Evolutionary conservation across 306 rosid species (phyloP).

Genomic region (Quercus mongolica): DNA sequence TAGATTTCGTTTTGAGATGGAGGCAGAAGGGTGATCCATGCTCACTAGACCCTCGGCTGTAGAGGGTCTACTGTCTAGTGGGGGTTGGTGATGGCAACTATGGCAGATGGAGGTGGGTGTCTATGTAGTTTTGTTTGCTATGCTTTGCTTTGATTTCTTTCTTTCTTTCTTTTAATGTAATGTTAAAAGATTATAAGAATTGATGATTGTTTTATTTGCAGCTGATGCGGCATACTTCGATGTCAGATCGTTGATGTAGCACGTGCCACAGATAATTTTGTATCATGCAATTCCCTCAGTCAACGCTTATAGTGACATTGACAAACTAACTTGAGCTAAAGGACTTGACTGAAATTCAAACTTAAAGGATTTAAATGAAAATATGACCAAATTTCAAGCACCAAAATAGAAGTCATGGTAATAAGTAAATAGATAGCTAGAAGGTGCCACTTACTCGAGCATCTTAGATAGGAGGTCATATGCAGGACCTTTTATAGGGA

Average conservation of each 20-base stretch:
- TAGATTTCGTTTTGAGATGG: not conserved
- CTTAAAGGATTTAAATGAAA: not conserved
- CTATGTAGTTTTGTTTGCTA: not conserved
- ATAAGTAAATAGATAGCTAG: not conserved
- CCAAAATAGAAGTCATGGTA: not conserved
- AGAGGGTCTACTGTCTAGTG: not conserved
- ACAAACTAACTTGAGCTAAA: not conserved
- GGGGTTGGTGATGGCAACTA: not conserved
- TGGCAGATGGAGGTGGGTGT: not conserved
- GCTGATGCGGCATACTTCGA: not conserved
- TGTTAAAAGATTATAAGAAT: not conserved
- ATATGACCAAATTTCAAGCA: not conserved
- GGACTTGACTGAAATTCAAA: not conserved
- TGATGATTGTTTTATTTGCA: not conserved
- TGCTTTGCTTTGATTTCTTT: not conserved
- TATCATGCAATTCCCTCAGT: not conserved
- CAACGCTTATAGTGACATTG: not conserved
- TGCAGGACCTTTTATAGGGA: constrained; percentile 75
- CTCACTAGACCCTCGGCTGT: too few species aligned
- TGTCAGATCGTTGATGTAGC: not conserved
- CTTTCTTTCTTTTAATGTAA: not conserved
- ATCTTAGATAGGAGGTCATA: constrained; percentile 90
- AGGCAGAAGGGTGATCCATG: too few species aligned
- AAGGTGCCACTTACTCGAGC: constrained; percentile 85
- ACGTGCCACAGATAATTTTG: not conserved